phyloP scores from a whole-genome alignment of 164 flowering plant species.

The Vitis cinerea region DNA sequence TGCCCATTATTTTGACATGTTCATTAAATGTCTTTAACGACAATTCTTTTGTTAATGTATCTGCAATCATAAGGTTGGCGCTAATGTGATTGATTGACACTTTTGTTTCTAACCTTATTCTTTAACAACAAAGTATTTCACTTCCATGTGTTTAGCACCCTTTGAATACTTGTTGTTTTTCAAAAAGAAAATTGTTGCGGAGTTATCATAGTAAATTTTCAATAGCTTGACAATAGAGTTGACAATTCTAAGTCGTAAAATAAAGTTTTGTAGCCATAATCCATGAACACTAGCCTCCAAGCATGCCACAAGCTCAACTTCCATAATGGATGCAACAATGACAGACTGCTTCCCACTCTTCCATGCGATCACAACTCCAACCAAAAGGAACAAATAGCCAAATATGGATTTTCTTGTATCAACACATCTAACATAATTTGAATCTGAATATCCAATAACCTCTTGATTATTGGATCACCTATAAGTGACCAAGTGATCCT shows the following conservation, averaged over 20 bases:
- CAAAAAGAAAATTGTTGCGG: background rate
- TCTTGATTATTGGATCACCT: background rate
- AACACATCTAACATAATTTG: too few relatives aligned
- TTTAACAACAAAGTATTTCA: background rate
- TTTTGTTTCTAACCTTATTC: background rate
- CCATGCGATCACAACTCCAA: background rate
- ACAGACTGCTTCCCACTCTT: too few relatives aligned
- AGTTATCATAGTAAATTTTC: background rate
- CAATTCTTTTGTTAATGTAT: too few relatives aligned
- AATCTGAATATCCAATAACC: background rate
- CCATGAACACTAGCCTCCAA: too few relatives aligned
- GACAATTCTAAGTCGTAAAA: too few relatives aligned
- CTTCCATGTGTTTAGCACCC: background rate
- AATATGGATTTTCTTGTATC: background rate
- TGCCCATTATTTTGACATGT: too few relatives aligned
- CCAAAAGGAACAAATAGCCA: background rate
- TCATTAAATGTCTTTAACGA: too few relatives aligned
- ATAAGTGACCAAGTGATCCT: background rate
- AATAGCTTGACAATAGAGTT: too few relatives aligned
- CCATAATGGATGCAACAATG: too few relatives aligned
- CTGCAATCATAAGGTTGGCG: background rate
- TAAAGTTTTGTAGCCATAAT: too few relatives aligned
- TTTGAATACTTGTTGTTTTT: background rate
- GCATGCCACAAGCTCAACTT: too few relatives aligned
- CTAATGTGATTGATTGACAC: background rate